Percentiles rank a stretch among this genome's conserved stretches.
These are phyloP conservation scores for Magnusiomyces suaveolens DNA, from an alignment of 1,139 yeast species.

Conservation along the genomic window DNA sequence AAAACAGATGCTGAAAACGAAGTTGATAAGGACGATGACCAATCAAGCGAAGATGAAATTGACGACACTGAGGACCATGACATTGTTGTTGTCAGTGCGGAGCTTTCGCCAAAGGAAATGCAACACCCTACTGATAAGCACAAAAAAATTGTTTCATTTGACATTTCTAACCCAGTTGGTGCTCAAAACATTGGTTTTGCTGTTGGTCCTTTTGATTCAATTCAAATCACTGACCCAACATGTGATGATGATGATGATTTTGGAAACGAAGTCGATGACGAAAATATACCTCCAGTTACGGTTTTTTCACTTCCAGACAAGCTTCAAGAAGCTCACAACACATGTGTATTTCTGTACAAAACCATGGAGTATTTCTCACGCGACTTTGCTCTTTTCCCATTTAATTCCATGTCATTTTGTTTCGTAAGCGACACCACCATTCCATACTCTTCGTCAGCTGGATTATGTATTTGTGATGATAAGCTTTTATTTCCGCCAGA, in stretches of 20 bases:
- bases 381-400: constrained; percentile 91
- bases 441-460: constrained; percentile 54
- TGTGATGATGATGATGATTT: not conserved
- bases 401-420: constrained; percentile 66
- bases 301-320: constrained; percentile 52
- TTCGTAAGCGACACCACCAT: constrained; percentile 56
- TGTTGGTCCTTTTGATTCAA: constrained; percentile 70
- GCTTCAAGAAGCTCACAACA: constrained; percentile 52
- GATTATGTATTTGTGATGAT: constrained; percentile 59
- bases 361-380: constrained; percentile 77
- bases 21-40: constrained; percentile 27
- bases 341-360: constrained; percentile 64
- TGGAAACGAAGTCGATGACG: constrained; percentile 26
- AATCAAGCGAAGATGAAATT: constrained; percentile 31
- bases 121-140: constrained; percentile 49
- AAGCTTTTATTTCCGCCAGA: constrained; percentile 64
- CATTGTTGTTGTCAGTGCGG: constrained; percentile 69
- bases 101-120: constrained; percentile 44
- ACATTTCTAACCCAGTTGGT: constrained; percentile 75
- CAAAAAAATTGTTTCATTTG: constrained; percentile 71
- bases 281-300: constrained; percentile 37
- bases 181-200: constrained; percentile 98
- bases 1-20: constrained; percentile 20
- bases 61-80: constrained; percentile 46
- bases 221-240: constrained; percentile 40